Conservation (phyloP, 106 monocot species). For the Allium sativum region DNA sequence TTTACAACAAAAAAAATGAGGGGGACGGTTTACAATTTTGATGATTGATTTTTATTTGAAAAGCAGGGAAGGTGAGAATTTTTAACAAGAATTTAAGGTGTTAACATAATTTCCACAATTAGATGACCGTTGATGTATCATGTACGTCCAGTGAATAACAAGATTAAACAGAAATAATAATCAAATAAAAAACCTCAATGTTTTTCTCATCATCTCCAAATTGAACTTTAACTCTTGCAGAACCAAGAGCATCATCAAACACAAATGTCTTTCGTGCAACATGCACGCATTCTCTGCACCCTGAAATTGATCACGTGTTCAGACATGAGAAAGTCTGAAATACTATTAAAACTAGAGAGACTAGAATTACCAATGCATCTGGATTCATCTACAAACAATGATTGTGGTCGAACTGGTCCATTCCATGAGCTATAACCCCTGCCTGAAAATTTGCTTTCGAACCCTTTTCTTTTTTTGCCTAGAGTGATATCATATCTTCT, state of each 20-base stretch:
- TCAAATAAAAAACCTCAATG: constrained; percentile 13
- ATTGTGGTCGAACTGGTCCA: constrained; percentile 23
- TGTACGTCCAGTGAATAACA: too few species aligned
- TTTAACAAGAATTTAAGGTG: too few species aligned
- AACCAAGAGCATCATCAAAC: constrained; percentile 28
- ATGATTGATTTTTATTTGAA: too few species aligned
- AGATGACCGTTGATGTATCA: too few species aligned
- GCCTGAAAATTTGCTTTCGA: constrained; percentile 16
- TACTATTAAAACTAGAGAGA: too few species aligned
- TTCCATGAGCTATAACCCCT: constrained; percentile 34
- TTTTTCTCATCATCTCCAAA: constrained; percentile 23
- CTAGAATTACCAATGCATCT: constrained; percentile 24
- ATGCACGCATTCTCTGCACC: constrained; percentile 33
- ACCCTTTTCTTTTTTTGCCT: constrained; percentile 8
- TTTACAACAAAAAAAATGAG: too few species aligned
- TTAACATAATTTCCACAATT: too few species aligned
- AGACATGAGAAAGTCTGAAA: too few species aligned
- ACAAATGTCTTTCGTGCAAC: constrained; percentile 20
- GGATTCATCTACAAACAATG: constrained; percentile 34
- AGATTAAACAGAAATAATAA: too few species aligned
- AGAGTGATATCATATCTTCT: constrained; percentile 6
- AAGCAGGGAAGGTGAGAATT: too few species aligned
- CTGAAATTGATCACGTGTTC: background rate
- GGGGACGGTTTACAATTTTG: too few species aligned
- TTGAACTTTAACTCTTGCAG: constrained; percentile 29